Evolutionary conservation across 2,329 filamentous ascomycete genomes (phyloP).

Genomic region (Sclerotinia nivalis): DNA sequence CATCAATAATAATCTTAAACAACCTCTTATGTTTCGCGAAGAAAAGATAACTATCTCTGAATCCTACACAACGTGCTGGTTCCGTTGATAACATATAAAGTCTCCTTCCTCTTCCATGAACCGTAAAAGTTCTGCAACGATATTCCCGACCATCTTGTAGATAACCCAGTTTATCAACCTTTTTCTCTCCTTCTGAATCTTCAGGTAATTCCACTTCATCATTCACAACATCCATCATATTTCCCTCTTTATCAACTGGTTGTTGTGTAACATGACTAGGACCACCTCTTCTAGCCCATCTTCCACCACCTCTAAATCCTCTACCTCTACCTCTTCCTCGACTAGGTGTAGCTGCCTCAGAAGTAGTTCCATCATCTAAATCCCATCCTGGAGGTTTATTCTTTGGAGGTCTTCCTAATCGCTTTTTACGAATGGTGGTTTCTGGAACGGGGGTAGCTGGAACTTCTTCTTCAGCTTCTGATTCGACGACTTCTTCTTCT

Average conservation of each 20-base stretch:
- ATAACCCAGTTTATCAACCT: slow-evolving; percentile 87
- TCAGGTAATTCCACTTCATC: slow-evolving; percentile 90
- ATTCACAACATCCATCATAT: slow-evolving; percentile 83
- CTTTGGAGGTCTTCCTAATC: slow-evolving; percentile 84
- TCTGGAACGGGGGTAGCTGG: slow-evolving; percentile 40
- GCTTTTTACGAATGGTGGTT: slow-evolving; percentile 65
- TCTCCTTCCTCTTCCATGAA: slow-evolving; percentile 77
- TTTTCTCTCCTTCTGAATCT: slow-evolving; percentile 84
- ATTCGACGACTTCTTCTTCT: slow-evolving; percentile 28
- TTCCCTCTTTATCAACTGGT: slow-evolving; percentile 90
- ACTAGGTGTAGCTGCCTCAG: slow-evolving; percentile 51
- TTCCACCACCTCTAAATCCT: slow-evolving; percentile 56
- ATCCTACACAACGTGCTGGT: slow-evolving; percentile 92
- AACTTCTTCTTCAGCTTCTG: slow-evolving; percentile 46
- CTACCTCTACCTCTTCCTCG: slow-evolving; percentile 63
- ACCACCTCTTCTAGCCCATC: slow-evolving; percentile 68
- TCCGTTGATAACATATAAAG: slow-evolving; percentile 99
- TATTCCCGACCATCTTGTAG: slow-evolving; percentile 86
- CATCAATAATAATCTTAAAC: slow-evolving; percentile 97
- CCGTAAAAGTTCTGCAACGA: slow-evolving; percentile 91
- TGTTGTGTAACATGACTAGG: slow-evolving; percentile 78
- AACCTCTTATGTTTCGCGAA: slow-evolving; percentile 97
- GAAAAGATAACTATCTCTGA: slow-evolving; percentile 97
- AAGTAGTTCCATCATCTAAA: slow-evolving; percentile 48
- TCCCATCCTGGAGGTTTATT: slow-evolving; percentile 81